Conservation (phyloP, 495 filamentous ascomycete genomes). For the Trichoderma parareesei region DNA sequence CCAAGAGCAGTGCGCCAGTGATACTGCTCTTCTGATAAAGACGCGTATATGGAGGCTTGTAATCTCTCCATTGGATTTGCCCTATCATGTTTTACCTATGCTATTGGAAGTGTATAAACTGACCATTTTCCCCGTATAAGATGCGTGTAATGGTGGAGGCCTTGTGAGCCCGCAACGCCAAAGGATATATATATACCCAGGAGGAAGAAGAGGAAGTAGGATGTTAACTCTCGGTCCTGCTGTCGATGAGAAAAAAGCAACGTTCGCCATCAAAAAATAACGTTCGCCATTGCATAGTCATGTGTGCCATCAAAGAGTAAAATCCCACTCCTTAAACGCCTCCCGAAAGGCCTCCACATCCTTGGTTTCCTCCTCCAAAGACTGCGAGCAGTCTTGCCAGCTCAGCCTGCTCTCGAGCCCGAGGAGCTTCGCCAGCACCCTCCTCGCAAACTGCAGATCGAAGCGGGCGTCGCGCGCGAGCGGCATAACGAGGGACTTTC, state of each 20-base stretch:
- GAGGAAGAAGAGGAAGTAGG: no score
- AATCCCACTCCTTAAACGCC: conserved; percentile 84
- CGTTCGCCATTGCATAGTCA: background rate
- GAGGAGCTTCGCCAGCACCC: conserved; percentile 81
- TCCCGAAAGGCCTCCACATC: conserved; percentile 77
- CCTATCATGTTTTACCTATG: no score
- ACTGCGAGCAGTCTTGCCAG: conserved; percentile 79
- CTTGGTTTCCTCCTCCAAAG: conserved; percentile 62
- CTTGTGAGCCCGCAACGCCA: no score
- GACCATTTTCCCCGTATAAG: background rate
- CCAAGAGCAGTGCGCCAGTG: no score
- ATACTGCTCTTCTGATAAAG: no score
- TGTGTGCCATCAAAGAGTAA: conserved; percentile 31
- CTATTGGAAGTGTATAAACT: no score
- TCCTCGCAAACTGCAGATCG: conserved; percentile 57
- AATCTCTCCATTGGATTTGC: no score
- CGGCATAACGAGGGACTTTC: conserved; percentile 40
- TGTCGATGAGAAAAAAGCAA: background rate
- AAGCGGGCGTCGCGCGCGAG: conserved; percentile 43
- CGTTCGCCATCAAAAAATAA: background rate
- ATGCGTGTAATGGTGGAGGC: background rate
- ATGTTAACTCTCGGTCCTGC: no score
- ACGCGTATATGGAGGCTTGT: no score
- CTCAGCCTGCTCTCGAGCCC: conserved; percentile 61
- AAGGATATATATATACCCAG: no score